Base-by-base conservation (phyloP, 495 filamentous ascomycete species). In the Parathielavia hyrcaniae region DNA sequence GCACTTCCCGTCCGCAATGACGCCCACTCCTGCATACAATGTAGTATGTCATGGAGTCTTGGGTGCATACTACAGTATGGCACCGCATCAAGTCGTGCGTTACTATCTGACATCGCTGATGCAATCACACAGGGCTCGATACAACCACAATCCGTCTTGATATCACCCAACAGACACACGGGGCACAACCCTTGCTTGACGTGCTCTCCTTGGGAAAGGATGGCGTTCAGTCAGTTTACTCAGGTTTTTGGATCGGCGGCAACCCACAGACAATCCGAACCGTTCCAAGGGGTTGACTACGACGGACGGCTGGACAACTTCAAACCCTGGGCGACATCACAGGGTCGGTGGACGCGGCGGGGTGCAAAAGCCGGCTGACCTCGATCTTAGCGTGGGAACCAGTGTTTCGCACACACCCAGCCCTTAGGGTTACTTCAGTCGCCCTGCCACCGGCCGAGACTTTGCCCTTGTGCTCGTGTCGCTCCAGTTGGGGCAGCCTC, bases 121-220 rank as follows among this genome's bases (percentile, higher is more conserved):
- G 60, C 61, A 58, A 55, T 39, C 20, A 30, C 20, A 50, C 61
- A 59, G 38, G 52, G 51, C 48, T 56, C 19, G 48, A 20, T 26
- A 16, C 41, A 35, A 50, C 44, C 16, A 35, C 40, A n/a, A n/a
- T 17, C 56, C 46, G 26, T 20, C 17, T 36, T 32, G 48, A 17
- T 17, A 43, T 43, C 55, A 45, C 46, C 23, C 55, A 40, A 22
- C 36, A 32, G 26, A 30, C 26, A 30, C 6, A 6, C 2, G 26
- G 26, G 14, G 34, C 16, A 22, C 34, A 22, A 43, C 36, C 55
- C 26, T 30, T 30, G 26, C 26, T 30, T 30, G 26, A 30, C 26
- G 26, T 30, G 26, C 6, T 30, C 23, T 32, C 16, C 19, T 20
- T 44, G 22, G 26, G 26, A 30, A 2, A 30, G 6, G 26, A 30